phyloP scores from a whole-genome alignment of 805 yeast genomes.

The Torulaspora quercuum region DNA sequence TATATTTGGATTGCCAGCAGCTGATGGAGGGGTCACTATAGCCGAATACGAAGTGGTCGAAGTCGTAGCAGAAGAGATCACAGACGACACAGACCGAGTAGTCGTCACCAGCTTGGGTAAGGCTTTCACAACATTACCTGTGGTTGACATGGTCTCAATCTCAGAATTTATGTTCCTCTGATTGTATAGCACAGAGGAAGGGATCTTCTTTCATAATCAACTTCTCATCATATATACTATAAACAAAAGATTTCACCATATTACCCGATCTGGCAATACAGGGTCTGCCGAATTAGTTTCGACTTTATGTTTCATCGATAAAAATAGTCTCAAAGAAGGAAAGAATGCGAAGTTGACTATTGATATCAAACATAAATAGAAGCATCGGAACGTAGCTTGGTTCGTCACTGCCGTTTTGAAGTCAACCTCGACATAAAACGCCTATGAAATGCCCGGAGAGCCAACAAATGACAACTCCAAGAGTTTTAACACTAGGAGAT shows the following conservation, averaged over 20 bases:
- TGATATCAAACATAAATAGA: too few species aligned
- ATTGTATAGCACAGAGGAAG: too few species aligned
- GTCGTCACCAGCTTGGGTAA: constrained; percentile 25
- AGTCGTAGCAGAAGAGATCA: constrained; percentile 11
- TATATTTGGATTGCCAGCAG: constrained; percentile 61
- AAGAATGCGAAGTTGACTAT: too few species aligned
- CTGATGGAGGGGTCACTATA: constrained; percentile 50
- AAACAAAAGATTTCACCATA: constrained; percentile 12
- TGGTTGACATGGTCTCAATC: constrained; percentile 1
- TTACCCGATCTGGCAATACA: constrained; percentile 11
- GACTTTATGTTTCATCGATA: constrained; percentile 2
- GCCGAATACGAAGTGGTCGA: constrained; percentile 28
- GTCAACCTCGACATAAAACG: too few species aligned
- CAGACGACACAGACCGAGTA: constrained; percentile 8
- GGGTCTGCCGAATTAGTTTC: background rate
- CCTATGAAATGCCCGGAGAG: too few species aligned
- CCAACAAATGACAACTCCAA: too few species aligned
- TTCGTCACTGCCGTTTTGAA: too few species aligned
- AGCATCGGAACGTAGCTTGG: too few species aligned
- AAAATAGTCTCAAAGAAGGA: background rate
- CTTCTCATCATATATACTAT: background rate
- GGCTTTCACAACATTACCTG: constrained; percentile 23
- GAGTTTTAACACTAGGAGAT: too few species aligned
- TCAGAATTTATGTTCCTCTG: too few species aligned
- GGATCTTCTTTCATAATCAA: background rate